Evolutionary conservation across 2,329 filamentous ascomycete species (phyloP).

Genomic region (Alternaria hordeiaustralica): DNA sequence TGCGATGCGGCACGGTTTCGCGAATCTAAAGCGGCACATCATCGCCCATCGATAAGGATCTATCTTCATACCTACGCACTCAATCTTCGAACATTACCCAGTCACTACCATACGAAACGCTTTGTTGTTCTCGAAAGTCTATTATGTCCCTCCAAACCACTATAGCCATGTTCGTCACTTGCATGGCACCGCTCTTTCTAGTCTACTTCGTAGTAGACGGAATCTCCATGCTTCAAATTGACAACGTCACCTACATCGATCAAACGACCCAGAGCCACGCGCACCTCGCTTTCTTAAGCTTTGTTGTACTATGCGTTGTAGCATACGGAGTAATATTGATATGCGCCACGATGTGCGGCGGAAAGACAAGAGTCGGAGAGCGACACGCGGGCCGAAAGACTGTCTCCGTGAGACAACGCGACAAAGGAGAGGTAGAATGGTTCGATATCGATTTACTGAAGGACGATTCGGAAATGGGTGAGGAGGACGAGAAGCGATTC

Average conservation of each 20-base stretch:
- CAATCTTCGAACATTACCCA: accelerated
- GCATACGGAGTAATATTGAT: too few relatives aligned
- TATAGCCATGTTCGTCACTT: background rate
- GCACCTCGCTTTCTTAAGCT: too few relatives aligned
- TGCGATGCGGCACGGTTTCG: background rate
- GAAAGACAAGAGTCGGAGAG: background rate
- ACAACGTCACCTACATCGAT: background rate
- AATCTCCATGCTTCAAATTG: background rate
- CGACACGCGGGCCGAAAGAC: background rate
- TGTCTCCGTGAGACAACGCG: accelerated
- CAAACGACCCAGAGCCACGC: too few relatives aligned
- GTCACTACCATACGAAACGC: background rate
- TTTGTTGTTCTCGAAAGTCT: too few relatives aligned
- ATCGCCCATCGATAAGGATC: background rate
- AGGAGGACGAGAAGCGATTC: background rate
- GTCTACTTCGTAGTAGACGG: background rate
- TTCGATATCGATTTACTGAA: background rate
- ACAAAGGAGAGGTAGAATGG: accelerated
- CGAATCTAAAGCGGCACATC: background rate
- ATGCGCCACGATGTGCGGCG: background rate
- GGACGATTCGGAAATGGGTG: accelerated
- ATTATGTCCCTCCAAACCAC: background rate
- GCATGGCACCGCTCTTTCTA: background rate
- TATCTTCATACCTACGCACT: too few relatives aligned
- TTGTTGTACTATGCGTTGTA: too few relatives aligned